A percentile compares a stretch with the other conserved stretches of the same genome.
phyloP scores from a whole-genome alignment of 805 yeast genomes.

The Priceomyces carsonii region DNA sequence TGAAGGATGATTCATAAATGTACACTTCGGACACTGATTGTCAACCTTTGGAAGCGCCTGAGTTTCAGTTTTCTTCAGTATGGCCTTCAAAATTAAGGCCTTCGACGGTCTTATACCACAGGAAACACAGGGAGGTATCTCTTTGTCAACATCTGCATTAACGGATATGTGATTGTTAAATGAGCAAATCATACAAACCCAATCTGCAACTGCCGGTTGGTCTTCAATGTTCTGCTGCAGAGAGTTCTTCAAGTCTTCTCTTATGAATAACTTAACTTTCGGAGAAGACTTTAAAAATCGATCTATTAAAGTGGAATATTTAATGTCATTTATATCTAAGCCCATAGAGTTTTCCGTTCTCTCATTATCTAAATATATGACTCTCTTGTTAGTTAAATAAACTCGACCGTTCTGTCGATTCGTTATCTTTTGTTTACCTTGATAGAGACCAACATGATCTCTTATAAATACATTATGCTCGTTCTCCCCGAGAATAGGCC shows the following conservation, averaged over 20 bases:
- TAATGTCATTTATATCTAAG: conserved; percentile 45
- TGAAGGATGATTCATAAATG: conserved; percentile 82
- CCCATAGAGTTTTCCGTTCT: conserved; percentile 43
- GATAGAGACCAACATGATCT: conserved; percentile 68
- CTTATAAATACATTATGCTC: conserved; percentile 35
- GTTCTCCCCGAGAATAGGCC: conserved; percentile 35
- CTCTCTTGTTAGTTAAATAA: conserved; percentile 71
- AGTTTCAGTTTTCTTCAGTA: not conserved
- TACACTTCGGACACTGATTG: conserved; percentile 57
- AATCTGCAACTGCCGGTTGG: conserved; percentile 30
- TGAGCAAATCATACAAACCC: conserved; percentile 94
- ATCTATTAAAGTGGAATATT: conserved; percentile 36
- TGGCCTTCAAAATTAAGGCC: conserved; percentile 10
- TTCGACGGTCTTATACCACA: conserved; percentile 37
- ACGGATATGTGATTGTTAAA: conserved; percentile 49
- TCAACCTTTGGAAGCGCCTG: conserved; percentile 6
- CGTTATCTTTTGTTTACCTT: conserved; percentile 64
- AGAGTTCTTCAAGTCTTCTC: conserved; percentile 4
- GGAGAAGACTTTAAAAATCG: conserved; percentile 80
- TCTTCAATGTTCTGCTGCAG: not conserved
- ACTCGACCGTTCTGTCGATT: conserved; percentile 73
- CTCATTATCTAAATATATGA: conserved; percentile 68
- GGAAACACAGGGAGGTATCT: conserved; percentile 35
- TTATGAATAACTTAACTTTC: conserved; percentile 51
- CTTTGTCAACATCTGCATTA: conserved; percentile 15